Evolutionary conservation across 176 grass and related monocot genomes (phyloP).

Genomic region (Bolboschoenus planiculmis): DNA sequence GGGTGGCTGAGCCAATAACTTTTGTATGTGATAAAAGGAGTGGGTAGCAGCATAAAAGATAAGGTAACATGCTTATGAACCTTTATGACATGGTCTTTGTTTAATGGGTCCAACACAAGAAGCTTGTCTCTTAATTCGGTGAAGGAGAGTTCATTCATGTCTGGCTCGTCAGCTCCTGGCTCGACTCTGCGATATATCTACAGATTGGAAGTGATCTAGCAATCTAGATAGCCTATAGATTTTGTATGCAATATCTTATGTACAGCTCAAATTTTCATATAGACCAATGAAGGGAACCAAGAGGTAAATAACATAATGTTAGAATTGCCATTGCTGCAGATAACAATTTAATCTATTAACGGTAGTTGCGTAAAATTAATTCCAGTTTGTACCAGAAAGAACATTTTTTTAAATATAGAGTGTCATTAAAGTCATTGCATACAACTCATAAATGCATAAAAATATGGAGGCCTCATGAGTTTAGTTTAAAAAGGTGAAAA

Average conservation of each 20-base stretch:
- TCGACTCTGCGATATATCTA: conserved; percentile 74
- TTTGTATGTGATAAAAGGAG: neutral
- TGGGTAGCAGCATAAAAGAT: neutral
- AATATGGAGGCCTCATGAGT: neutral
- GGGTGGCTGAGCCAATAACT: neutral
- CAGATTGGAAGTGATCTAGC: conserved; percentile 27
- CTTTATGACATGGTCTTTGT: conserved; percentile 74
- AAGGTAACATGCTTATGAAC: conserved; percentile 3
- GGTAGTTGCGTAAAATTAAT: neutral
- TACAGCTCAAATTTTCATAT: neutral
- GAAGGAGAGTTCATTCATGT: conserved; percentile 68
- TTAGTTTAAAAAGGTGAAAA: neutral
- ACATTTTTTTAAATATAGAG: neutral
- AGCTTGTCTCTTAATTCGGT: conserved; percentile 81
- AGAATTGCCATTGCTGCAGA: neutral
- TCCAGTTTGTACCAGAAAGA: neutral
- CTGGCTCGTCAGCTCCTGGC: conserved; percentile 47
- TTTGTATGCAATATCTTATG: neutral
- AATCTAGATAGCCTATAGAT: conserved; percentile 13
- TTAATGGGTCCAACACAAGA: conserved; percentile 75
- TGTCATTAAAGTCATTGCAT: neutral
- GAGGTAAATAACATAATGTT: neutral
- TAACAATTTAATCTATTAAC: neutral
- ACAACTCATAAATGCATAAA: neutral
- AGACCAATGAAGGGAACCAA: neutral